A percentile compares a stretch with the other conserved stretches of the same genome.
Conservation (phyloP, 192 early-diverging fungal species). For the Mortierella claussenii region DNA sequence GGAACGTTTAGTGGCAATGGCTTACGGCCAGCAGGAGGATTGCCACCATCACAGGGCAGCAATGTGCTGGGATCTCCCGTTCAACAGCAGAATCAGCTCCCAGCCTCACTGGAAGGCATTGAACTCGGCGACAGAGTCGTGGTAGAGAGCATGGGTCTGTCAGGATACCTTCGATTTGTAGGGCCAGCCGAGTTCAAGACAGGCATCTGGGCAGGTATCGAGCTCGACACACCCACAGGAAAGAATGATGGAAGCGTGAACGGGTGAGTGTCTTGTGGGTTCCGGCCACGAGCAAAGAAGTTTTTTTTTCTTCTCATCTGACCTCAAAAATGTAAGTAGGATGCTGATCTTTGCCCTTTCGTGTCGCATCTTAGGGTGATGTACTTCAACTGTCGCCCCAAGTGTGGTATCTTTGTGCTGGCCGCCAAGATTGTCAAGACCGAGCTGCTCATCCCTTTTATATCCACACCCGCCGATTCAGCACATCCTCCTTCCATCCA, state of each 20-base stretch:
- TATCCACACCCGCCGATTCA: constrained; percentile 10
- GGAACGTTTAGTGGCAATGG: no score
- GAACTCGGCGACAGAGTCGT: constrained; percentile 69
- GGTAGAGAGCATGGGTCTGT: constrained; percentile 68
- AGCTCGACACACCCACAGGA: constrained; percentile 75
- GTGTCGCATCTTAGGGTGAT: constrained; percentile 54
- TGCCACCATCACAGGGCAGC: not conserved
- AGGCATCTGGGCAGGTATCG: constrained; percentile 84
- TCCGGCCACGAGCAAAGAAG: not conserved
- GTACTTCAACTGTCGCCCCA: constrained; percentile 78
- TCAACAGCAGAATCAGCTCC: constrained; percentile 16
- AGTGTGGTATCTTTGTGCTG: constrained; percentile 78
- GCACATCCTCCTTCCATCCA: constrained; percentile 18
- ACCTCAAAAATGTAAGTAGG: no score
- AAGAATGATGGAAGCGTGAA: constrained; percentile 85
- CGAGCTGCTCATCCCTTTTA: constrained; percentile 15
- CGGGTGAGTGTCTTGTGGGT: constrained; percentile 55
- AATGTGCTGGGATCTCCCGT: constrained; percentile 4
- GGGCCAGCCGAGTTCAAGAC: constrained; percentile 78
- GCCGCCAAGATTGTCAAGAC: constrained; percentile 65
- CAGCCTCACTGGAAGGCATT: constrained; percentile 33
- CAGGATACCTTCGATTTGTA: constrained; percentile 80
- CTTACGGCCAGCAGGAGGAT: not conserved
- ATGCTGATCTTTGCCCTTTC: not conserved
- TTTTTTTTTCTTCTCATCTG: no score